phyloP scores from a whole-genome alignment of 2,329 filamentous ascomycete genomes.

The Fusarium subglutinans region DNA sequence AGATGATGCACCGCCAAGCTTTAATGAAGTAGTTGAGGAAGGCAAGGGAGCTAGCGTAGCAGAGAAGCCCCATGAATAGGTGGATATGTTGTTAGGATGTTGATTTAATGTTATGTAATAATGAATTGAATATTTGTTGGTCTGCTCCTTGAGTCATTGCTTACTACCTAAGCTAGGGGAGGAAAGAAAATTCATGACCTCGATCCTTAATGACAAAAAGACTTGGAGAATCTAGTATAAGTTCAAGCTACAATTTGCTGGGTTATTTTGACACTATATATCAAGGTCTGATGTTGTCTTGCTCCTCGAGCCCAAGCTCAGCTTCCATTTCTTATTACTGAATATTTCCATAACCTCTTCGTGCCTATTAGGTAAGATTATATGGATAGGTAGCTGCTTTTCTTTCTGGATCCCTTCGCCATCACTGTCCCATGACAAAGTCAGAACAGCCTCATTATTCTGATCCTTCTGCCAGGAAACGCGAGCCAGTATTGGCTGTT shows the following conservation, averaged over 20 bases:
- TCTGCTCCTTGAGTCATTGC: neutral
- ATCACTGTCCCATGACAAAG: neutral
- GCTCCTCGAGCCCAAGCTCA: neutral
- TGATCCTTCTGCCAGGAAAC: neutral
- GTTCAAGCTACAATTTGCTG: too few species aligned
- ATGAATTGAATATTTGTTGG: neutral
- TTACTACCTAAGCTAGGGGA: neutral
- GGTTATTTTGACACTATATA: too few species aligned
- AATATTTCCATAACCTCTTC: neutral
- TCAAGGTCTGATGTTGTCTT: too few species aligned
- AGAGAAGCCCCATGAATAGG: neutral
- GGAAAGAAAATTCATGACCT: too few species aligned
- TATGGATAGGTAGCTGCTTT: neutral
- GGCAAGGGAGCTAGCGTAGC: neutral
- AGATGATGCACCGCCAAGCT: slow-evolving; percentile 2
- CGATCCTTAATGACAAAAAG: too few species aligned
- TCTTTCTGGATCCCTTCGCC: rapidly evolving
- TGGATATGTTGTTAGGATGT: rapidly evolving
- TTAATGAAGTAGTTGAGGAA: neutral
- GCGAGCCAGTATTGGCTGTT: neutral
- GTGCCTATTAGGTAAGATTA: neutral
- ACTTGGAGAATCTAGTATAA: too few species aligned
- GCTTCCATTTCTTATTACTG: neutral
- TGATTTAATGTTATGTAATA: neutral
- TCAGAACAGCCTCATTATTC: neutral